Evolutionary conservation across 108 stramenopile genomes (phyloP).

Genomic region (Ochromonas danica): DNA sequence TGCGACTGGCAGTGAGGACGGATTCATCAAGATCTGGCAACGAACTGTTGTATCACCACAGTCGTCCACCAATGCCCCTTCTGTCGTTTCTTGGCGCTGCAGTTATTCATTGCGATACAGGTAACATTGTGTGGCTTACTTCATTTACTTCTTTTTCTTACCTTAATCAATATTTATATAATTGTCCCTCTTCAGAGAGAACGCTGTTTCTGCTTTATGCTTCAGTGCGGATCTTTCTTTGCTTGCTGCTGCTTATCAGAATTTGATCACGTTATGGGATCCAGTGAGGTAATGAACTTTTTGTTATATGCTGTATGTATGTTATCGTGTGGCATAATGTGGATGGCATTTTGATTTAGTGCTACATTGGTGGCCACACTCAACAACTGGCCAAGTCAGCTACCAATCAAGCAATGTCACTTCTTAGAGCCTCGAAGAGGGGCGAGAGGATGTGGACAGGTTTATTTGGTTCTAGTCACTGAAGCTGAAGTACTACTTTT

Average conservation of each 20-base stretch:
- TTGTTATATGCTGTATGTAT: too few relatives aligned
- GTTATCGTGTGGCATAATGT: too few relatives aligned
- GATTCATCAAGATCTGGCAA: neutral
- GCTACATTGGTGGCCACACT: too few relatives aligned
- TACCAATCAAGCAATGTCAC: too few relatives aligned
- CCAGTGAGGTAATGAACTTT: neutral
- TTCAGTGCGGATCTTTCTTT: neutral
- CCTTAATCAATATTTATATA: neutral
- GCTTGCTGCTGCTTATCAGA: neutral
- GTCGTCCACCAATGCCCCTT: neutral
- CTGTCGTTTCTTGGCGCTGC: neutral
- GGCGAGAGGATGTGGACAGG: too few relatives aligned
- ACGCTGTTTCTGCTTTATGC: neutral
- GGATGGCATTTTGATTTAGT: too few relatives aligned
- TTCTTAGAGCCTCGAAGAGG: too few relatives aligned
- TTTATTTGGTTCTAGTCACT: too few relatives aligned
- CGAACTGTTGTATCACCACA: neutral
- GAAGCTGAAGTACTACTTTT: too few relatives aligned
- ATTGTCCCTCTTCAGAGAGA: neutral
- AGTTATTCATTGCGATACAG: neutral
- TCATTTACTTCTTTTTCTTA: neutral
- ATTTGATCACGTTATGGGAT: neutral
- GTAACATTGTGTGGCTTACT: neutral
- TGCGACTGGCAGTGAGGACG: neutral
- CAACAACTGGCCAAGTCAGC: too few relatives aligned